These are phyloP conservation scores for Diospyros kaki DNA, from an alignment of 148 eudicot species.

Conservation along the genomic window DNA sequence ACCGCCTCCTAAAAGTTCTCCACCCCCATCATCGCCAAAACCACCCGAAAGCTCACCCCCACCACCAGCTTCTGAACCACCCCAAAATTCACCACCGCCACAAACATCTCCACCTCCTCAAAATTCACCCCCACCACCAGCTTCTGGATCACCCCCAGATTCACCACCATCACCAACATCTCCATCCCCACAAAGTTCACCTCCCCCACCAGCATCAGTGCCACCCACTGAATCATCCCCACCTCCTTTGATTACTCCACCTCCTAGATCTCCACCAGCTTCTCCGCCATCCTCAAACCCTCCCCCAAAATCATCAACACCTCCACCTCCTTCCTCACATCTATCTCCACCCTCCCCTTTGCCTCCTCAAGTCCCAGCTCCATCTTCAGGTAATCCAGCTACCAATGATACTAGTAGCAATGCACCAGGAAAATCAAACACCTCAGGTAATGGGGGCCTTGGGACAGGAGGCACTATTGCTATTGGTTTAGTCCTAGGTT, in stretches of 20 bases:
- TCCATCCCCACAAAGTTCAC: constrained; percentile 27
- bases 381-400: constrained; percentile 19
- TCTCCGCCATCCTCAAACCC: constrained; percentile 23
- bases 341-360: constrained; percentile 24
- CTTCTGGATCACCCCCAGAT: constrained; percentile 22
- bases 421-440: constrained; percentile 16
- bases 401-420: constrained; percentile 1
- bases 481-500: constrained; percentile 38
- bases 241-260: constrained; percentile 32
- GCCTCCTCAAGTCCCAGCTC: constrained; percentile 19
- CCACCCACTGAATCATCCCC: constrained; percentile 33
- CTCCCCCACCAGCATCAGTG: constrained; percentile 26
- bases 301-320: constrained; percentile 11
- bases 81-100: constrained; percentile 18
- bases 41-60: constrained; percentile 12
- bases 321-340: constrained; percentile 27
- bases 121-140: constrained; percentile 24
- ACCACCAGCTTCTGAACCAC: constrained; percentile 24
- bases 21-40: constrained; percentile 23
- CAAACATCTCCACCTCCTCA: constrained; percentile 9
- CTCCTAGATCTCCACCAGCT: constrained; percentile 24
- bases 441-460: constrained; percentile 36
- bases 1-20: not conserved
- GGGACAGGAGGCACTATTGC: constrained; percentile 38
- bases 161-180: constrained; percentile 34